Conservation (phyloP, 2,329 filamentous ascomycete species). For the Phaeosphaeriaceae sp. region DNA sequence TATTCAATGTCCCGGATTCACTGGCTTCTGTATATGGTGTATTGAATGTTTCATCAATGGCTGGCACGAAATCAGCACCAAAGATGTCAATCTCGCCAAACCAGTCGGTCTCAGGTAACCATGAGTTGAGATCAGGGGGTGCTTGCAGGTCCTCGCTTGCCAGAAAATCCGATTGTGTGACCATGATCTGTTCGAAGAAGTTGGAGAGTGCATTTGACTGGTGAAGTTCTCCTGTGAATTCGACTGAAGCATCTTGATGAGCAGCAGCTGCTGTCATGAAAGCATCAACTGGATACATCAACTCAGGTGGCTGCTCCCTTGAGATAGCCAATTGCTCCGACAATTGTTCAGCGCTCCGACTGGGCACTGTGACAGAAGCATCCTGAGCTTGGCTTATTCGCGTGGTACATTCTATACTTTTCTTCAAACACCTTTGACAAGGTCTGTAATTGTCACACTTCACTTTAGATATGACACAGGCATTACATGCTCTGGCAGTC, state of each 20-base stretch:
- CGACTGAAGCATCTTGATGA: constrained; percentile 15
- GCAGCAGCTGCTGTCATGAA: constrained; percentile 6
- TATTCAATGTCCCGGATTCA: neutral
- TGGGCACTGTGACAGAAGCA: neutral
- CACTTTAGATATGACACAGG: constrained; percentile 39
- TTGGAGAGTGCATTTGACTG: constrained; percentile 8
- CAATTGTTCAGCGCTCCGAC: neutral
- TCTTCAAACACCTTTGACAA: constrained; percentile 30
- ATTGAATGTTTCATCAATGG: constrained; percentile 20
- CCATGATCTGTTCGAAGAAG: constrained; percentile 31
- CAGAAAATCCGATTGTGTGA: constrained; percentile 23
- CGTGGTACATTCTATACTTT: constrained; percentile 15
- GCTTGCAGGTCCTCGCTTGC: constrained; percentile 16
- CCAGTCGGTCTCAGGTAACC: constrained; percentile 29
- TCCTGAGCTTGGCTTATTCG: neutral
- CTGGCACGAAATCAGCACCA: constrained; percentile 22
- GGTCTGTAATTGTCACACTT: constrained; percentile 40
- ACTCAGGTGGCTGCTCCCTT: neutral
- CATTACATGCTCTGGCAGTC: constrained; percentile 38
- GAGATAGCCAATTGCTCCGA: neutral
- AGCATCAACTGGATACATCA: constrained; percentile 1
- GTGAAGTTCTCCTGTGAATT: constrained; percentile 12
- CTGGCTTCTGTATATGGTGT: constrained; percentile 7
- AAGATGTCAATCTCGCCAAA: constrained; percentile 22
- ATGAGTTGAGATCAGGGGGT: constrained; percentile 22